Base-by-base conservation (phyloP, 2,329 filamentous ascomycete genomes). In the Fusarium neocosmosporiellum region DNA sequence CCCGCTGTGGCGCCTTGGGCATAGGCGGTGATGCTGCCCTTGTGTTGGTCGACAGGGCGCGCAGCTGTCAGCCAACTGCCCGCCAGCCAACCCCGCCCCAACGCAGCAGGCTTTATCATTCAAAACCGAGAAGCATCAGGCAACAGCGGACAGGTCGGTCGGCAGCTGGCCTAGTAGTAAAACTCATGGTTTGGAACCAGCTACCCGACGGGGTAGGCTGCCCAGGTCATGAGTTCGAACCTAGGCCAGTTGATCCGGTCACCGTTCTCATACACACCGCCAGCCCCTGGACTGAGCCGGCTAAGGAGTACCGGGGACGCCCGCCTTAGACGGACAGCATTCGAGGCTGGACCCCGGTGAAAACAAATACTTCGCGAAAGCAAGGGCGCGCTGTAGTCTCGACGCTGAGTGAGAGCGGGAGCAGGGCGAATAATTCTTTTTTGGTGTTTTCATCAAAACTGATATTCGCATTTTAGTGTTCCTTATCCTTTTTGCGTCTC, bases 291-390 rank as follows among this genome's bases (percentile, higher is more conserved):
- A 53, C 48, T 53, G 48, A 59, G 31, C 29, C 34, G 29, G 22
- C 22, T 31, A 41, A 33, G 39, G 31, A 24, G 9, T 9, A 20
- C 22, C 31, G 63, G 67, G 70, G 70, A 68, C 53, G 59, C 66
- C 62, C 43, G 34, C 33, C 22, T 36, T 29, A 41, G 59, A 54
- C 46, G 43, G 57, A 55, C 36, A 60, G 69, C 48, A 20, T 33
- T 53, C 75, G 76, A 78, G 77, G 74, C 46, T 65, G 73, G 58
- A 59, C 24, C 54, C 33, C 24, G 59, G 70, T 58, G 76, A 76
- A 79, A 79, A 79, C n/a, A 76, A 80, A 68, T 77, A 66, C 72
- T 63, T 60, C 16, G 75, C 74, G 79, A 80, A 79, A 78, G 72
- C 64, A 31, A 55, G 76, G 75, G 73, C 75, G 77, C 75, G 72